Conservation (phyloP, 2,329 filamentous ascomycete genomes). For the Sphaerulina musiva region DNA sequence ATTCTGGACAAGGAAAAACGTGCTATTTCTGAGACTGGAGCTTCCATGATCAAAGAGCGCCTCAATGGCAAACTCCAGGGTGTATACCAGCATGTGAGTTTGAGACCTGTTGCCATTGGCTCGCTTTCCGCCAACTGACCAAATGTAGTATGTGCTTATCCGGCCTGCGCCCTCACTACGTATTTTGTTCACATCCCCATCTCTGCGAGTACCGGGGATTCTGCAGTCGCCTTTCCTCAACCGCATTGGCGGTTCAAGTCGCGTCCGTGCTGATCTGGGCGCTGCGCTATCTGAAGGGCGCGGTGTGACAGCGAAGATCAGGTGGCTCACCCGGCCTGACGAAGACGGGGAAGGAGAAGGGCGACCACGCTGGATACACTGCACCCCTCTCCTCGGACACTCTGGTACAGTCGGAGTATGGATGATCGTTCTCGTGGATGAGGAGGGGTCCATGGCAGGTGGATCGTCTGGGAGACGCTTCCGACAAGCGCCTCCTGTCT, state of each 20-base stretch:
- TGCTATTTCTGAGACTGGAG: conserved; percentile 10
- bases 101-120: not conserved
- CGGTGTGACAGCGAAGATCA: conserved; percentile 67
- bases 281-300: conserved; percentile 61
- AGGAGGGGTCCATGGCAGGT: conserved; percentile 34
- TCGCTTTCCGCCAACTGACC: conserved; percentile 2
- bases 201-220: conserved; percentile 45
- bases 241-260: conserved; percentile 45
- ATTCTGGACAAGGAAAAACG: conserved; percentile 19
- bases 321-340: conserved; percentile 54
- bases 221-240: conserved; percentile 45
- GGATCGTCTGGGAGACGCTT: conserved; percentile 27
- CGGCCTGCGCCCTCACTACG: conserved; percentile 44
- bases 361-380: conserved; percentile 67
- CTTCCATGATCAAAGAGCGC: conserved; percentile 19
- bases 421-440: conserved; percentile 70
- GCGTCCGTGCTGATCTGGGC: conserved; percentile 49
- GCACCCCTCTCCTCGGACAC: conserved; percentile 62
- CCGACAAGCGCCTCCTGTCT: conserved; percentile 34
- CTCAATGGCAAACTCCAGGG: conserved; percentile 44
- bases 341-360: conserved; percentile 46
- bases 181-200: conserved; percentile 46
- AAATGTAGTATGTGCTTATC: conserved; percentile 41
- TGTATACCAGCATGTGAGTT: conserved; percentile 53
- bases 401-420: conserved; percentile 66